Evolutionary conservation across 2,329 filamentous ascomycete genomes (phyloP).

Genomic region (Akanthomyces uredinophilus): DNA sequence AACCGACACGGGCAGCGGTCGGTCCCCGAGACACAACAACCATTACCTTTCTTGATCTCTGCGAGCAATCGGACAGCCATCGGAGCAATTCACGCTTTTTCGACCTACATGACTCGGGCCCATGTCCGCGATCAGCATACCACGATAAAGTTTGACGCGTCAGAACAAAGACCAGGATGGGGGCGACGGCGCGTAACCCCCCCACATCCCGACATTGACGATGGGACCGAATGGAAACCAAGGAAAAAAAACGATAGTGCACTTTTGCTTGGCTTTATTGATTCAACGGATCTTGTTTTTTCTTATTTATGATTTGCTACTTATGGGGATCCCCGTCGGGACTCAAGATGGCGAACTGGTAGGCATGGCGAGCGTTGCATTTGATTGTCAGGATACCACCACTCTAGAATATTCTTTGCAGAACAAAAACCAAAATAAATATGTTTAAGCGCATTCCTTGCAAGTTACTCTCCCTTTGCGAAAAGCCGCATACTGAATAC

Average conservation of each 20-base stretch:
- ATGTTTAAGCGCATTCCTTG: too few species aligned
- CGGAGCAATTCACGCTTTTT: not conserved
- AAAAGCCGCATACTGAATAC: too few species aligned
- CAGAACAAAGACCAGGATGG: not conserved
- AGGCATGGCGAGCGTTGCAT: not conserved
- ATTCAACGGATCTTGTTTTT: not conserved
- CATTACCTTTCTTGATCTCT: not conserved
- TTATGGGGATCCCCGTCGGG: not conserved
- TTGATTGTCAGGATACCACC: not conserved
- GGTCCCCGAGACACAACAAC: not conserved
- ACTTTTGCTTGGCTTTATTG: not conserved
- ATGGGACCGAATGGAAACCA: not conserved
- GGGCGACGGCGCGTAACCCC: not conserved
- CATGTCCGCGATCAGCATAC: not conserved
- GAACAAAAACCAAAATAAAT: too few species aligned
- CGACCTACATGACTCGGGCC: not conserved
- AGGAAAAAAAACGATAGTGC: not conserved
- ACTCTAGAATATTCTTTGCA: not conserved
- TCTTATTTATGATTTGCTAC: not conserved
- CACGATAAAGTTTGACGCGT: slow-evolving; percentile 6
- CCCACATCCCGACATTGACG: slow-evolving; percentile 6
- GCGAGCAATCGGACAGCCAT: not conserved
- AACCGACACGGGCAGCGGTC: too few species aligned
- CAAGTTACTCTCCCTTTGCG: too few species aligned
- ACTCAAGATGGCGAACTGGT: not conserved